Evolutionary conservation across 208 protist species (phyloP).

Genomic region (Jaenimonas drosophilae): DNA sequence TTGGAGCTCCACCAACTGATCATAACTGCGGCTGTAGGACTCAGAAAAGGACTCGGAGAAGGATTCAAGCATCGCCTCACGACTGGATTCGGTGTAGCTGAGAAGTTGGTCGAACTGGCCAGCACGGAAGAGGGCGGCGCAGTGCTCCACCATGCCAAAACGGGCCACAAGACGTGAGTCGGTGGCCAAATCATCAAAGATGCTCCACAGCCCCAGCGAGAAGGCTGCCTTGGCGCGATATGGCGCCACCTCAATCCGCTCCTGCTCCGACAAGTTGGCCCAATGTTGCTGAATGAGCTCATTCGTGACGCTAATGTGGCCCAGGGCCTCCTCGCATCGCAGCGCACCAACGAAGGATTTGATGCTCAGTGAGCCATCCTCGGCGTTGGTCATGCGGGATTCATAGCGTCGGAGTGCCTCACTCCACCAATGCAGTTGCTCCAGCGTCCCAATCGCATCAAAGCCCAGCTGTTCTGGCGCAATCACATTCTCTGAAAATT

Average conservation of each 20-base stretch:
- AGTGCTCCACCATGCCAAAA: slow-evolving; percentile 66
- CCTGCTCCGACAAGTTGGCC: slow-evolving; percentile 26
- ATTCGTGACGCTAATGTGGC: slow-evolving; percentile 47
- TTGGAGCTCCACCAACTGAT: slow-evolving; percentile 93
- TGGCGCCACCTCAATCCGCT: slow-evolving; percentile 49
- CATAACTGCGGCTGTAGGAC: slow-evolving; percentile 88
- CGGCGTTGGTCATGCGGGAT: slow-evolving; percentile 32
- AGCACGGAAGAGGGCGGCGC: slow-evolving; percentile 61
- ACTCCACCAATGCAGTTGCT: slow-evolving; percentile 85
- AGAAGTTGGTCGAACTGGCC: slow-evolving; percentile 46
- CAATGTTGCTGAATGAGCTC: slow-evolving; percentile 58
- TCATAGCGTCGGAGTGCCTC: slow-evolving; percentile 73
- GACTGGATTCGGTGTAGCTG: slow-evolving; percentile 35
- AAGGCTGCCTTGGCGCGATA: slow-evolving; percentile 78
- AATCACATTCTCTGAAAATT: slow-evolving; percentile 71
- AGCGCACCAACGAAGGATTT: slow-evolving; percentile 61
- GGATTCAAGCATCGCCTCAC: slow-evolving; percentile 52
- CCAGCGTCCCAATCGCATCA: slow-evolving; percentile 67
- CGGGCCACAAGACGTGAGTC: slow-evolving; percentile 25
- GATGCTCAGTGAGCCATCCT: slow-evolving; percentile 26
- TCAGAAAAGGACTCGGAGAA: slow-evolving; percentile 82
- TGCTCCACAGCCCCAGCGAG: slow-evolving; percentile 51
- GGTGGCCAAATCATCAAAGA: slow-evolving; percentile 59
- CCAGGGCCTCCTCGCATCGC: slow-evolving; percentile 71
- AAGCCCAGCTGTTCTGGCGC: slow-evolving; percentile 67